Evolutionary conservation across 768 basidiomycete genomes (phyloP).

Genomic region (Xanthoconium purpureum): DNA sequence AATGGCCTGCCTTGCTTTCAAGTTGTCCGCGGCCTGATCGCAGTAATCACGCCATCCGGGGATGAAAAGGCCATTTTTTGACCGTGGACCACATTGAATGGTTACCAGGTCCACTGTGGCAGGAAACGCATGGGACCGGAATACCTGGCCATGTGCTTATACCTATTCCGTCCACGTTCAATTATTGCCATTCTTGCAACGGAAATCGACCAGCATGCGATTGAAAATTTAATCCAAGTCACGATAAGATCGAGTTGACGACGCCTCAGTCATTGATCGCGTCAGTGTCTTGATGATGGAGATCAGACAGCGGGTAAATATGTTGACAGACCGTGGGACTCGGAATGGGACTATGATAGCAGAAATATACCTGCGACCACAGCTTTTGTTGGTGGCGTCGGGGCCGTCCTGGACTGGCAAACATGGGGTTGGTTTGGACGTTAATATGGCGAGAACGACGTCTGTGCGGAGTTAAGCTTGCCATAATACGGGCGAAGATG

Average conservation of each 20-base stretch:
- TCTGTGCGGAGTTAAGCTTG: slow-evolving; percentile 12
- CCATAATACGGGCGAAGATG: neutral
- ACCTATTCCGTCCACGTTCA: too few species aligned
- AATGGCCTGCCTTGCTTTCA: neutral
- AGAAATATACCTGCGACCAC: too few species aligned
- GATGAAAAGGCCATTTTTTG: neutral
- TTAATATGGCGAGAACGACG: neutral
- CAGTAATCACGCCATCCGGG: neutral
- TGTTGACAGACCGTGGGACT: too few species aligned
- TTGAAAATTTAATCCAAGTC: too few species aligned
- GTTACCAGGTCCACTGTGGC: neutral
- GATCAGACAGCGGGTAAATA: too few species aligned
- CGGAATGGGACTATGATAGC: too few species aligned
- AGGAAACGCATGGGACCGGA: neutral
- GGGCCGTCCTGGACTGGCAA: too few species aligned
- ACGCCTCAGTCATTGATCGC: neutral
- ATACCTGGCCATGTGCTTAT: neutral
- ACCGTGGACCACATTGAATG: too few species aligned
- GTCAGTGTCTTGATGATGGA: neutral
- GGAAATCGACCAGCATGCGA: neutral
- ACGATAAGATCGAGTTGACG: slow-evolving; percentile 1
- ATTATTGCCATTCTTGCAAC: neutral
- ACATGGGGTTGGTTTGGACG: too few species aligned
- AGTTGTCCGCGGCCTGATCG: neutral
- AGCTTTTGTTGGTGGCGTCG: too few species aligned